Percentiles rank a stretch among this genome's conserved stretches.
phyloP scores from a whole-genome alignment of 2,329 filamentous ascomycete species.

The Penicillium hordei region DNA sequence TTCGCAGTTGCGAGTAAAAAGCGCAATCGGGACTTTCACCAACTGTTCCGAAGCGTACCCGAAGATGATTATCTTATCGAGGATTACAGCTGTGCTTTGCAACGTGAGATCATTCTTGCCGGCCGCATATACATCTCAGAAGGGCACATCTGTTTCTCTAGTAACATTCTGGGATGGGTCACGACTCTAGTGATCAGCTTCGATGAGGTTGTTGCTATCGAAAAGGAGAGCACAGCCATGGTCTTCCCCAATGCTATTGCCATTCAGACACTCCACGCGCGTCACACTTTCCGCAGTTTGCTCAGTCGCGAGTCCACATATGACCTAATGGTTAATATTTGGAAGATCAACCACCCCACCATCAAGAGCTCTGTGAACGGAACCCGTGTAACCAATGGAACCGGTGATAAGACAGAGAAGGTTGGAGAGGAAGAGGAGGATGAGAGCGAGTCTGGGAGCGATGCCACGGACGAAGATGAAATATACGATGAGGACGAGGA shows the following conservation, averaged over 20 bases:
- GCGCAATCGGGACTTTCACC: conserved; percentile 92
- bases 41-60: conserved; percentile 90
- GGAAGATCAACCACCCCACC: conserved; percentile 93
- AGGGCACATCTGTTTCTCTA: conserved; percentile 96
- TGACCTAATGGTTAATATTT: conserved; percentile 95
- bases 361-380: conserved; percentile 89
- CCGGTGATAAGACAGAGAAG: conserved; percentile 89
- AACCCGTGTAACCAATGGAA: conserved; percentile 74
- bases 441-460: conserved; percentile 70
- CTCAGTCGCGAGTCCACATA: conserved; percentile 94
- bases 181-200: conserved; percentile 98
- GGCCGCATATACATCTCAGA: conserved; percentile 95
- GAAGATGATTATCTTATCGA: conserved; percentile 98
- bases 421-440: conserved; percentile 54
- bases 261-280: conserved; percentile 91
- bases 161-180: conserved; percentile 97
- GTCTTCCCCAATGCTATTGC: conserved; percentile 97
- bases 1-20: conserved; percentile 97
- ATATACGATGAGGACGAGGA: conserved; percentile 55
- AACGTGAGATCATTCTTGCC: conserved; percentile 92
- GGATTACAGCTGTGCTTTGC: conserved; percentile 94
- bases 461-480: conserved; percentile 73
- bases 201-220: conserved; percentile 93
- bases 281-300: conserved; percentile 94
- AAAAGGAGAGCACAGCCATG: conserved; percentile 93